Percentiles rank a stretch among this genome's conserved stretches.
phyloP scores from a whole-genome alignment of 805 yeast genomes.

The Suhomyces faveliae region DNA sequence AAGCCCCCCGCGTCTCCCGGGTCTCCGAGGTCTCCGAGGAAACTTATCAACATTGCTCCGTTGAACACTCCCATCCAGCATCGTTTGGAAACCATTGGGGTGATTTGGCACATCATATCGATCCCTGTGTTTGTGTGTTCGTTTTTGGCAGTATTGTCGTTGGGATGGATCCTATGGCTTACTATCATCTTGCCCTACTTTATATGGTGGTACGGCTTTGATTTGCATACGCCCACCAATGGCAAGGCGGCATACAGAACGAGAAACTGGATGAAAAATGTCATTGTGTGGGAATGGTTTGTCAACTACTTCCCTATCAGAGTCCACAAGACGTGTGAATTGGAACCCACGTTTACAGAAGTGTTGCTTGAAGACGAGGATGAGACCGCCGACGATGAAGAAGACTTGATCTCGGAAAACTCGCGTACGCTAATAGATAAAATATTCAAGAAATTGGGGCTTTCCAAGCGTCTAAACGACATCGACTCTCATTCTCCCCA shows the following conservation, averaged over 20 bases:
- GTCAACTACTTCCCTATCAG: conserved; percentile 77
- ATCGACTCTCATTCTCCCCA: conserved; percentile 16
- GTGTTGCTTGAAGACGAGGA: conserved; percentile 25
- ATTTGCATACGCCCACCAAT: conserved; percentile 67
- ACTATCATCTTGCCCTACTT: conserved; percentile 60
- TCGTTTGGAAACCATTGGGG: conserved; percentile 64
- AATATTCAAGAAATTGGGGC: conserved; percentile 35
- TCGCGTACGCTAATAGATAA: conserved; percentile 36
- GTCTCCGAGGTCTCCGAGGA: neutral
- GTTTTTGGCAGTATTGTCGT: conserved; percentile 47
- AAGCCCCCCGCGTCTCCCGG: no score
- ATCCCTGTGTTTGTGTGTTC: conserved; percentile 58
- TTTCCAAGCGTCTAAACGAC: conserved; percentile 38
- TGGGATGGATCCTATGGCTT: conserved; percentile 69
- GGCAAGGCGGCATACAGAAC: conserved; percentile 65
- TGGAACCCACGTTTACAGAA: conserved; percentile 69
- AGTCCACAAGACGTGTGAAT: conserved; percentile 62
- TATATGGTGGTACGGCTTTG: conserved; percentile 50
- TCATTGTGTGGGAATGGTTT: conserved; percentile 66
- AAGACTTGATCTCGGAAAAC: conserved; percentile 40
- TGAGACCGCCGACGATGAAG: conserved; percentile 36
- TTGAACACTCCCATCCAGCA: conserved; percentile 52
- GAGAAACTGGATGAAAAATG: conserved; percentile 55
- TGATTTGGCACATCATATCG: conserved; percentile 72
- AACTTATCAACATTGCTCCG: conserved; percentile 48